Evolutionary conservation across 2,329 filamentous ascomycete species (phyloP), one percentile per base, ranked within the genome.

Genomic region (Nothopassalora personata): DNA sequence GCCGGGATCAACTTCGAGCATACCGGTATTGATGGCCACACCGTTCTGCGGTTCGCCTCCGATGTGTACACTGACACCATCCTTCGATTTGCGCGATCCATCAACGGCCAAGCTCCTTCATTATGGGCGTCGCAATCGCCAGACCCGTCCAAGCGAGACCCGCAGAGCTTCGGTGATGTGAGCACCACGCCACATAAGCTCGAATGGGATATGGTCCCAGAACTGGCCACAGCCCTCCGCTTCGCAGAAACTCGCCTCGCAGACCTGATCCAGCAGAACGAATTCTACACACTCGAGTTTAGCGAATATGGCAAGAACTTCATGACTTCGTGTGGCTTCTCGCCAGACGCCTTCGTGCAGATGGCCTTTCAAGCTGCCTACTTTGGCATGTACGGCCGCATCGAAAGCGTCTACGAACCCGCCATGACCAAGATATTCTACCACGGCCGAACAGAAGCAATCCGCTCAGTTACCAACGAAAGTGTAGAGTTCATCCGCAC

Each of bases 1-100:
- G 94, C 94, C 0, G 94, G 94, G 5, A 97, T 99, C 84, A 99
- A 99, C 77, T 97, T 99, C 69, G 94, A 99, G 74, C 94, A 99
- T 71, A 99, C 94, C 0, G 94, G 94, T 65, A 93, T 99, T 5
- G 94, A 99, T 70, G 94, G 94, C 1, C 94, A 99, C 72, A 99
- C 94, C 0, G 94, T 99, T 23, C 83, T 99, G 55, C 88, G 94
- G 5, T 97, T 99, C 68, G 94, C 94, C 15, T 96, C 91, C 62
- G 94, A 99, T 68, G 81, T 99, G 15, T 99, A 97, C 74, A 97
- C 94, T 0, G 94, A 99, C 73, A 99, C 94, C 1, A 97, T 99
- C 66, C 84, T 99, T 36, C 88, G 94, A 10, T 97, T 97, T 70
- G 94, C 94, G 3, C 87, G 90, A 58, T 93, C 91, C 1, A 97